These are phyloP conservation scores for Lasiodiplodia theobromae DNA, from an alignment of 2,329 filamentous ascomycete species.

Conservation along the genomic window DNA sequence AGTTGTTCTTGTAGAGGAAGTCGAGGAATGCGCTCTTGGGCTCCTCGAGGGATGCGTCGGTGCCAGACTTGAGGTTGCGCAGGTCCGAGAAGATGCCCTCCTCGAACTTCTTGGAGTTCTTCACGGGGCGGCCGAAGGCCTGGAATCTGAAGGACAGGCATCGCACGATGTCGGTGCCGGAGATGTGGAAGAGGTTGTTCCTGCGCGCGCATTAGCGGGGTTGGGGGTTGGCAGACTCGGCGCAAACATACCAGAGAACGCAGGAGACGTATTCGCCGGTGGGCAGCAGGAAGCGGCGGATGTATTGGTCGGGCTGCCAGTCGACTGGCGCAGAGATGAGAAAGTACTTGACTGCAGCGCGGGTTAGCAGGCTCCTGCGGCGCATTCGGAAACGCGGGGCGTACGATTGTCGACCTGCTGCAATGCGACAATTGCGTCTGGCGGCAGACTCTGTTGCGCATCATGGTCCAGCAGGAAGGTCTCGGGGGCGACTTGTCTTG, in stretches of 20 bases:
- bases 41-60: constrained; percentile 96
- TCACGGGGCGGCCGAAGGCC: constrained; percentile 96
- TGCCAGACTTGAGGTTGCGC: constrained; percentile 97
- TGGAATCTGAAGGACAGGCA: constrained; percentile 98
- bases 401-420: constrained; percentile 98
- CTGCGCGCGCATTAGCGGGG: constrained; percentile 48
- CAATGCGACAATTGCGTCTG: constrained; percentile 94
- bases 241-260: constrained; percentile 78
- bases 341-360: constrained; percentile 89
- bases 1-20: constrained; percentile 99
- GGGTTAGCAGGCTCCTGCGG: constrained; percentile 42
- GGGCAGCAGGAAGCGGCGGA: constrained; percentile 90
- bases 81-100: constrained; percentile 99
- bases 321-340: constrained; percentile 98
- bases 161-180: constrained; percentile 97
- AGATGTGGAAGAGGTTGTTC: constrained; percentile 99
- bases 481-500: constrained; percentile 77
- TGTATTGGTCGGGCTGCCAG: constrained; percentile 96
- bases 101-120: constrained; percentile 99
- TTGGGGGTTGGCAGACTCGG: constrained; percentile 29
- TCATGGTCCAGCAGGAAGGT: constrained; percentile 98
- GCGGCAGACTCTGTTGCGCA: constrained; percentile 93
- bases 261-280: constrained; percentile 99
- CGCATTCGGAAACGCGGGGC: constrained; percentile 49
- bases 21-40: constrained; percentile 98